phyloP scores from a whole-genome alignment of 345 rosid genomes.

The rapeseed (Brassica napus) region DNA sequence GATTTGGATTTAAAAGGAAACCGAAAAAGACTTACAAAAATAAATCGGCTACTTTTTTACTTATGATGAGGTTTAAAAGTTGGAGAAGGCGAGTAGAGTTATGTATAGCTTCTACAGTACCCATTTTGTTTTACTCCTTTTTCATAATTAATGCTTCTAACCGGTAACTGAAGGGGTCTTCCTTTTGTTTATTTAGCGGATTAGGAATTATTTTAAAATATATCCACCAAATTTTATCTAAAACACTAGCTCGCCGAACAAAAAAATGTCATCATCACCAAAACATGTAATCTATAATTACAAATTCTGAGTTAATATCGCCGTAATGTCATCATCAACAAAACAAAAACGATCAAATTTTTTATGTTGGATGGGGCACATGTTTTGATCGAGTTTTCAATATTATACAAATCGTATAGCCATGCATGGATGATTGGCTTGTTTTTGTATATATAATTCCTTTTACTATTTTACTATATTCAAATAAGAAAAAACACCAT shows the following conservation, averaged over 20 bases:
- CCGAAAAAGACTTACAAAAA: slow-evolving; percentile 4
- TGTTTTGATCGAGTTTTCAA: background rate
- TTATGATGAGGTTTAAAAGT: slow-evolving; percentile 37
- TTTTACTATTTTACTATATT: too few species aligned
- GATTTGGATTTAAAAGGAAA: slow-evolving; percentile 36
- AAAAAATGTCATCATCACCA: too few species aligned
- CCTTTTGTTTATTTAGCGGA: background rate
- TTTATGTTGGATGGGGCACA: background rate
- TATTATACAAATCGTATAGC: background rate
- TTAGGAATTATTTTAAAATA: background rate
- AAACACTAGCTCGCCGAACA: background rate
- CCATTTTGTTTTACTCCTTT: background rate
- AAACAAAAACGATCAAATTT: background rate
- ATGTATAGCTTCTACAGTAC: slow-evolving; percentile 21
- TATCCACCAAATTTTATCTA: background rate
- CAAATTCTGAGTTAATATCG: background rate
- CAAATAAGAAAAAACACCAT: background rate
- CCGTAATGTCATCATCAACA: background rate
- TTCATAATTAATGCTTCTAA: background rate
- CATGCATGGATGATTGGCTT: background rate
- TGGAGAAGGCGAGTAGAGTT: slow-evolving; percentile 36
- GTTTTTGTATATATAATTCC: background rate
- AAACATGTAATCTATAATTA: background rate
- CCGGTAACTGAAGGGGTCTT: background rate
- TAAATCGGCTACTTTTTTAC: slow-evolving; percentile 9